Evolutionary conservation across 2,329 filamentous ascomycete genomes (phyloP).

Genomic region (Parasarocladium wereldwijsianum): DNA sequence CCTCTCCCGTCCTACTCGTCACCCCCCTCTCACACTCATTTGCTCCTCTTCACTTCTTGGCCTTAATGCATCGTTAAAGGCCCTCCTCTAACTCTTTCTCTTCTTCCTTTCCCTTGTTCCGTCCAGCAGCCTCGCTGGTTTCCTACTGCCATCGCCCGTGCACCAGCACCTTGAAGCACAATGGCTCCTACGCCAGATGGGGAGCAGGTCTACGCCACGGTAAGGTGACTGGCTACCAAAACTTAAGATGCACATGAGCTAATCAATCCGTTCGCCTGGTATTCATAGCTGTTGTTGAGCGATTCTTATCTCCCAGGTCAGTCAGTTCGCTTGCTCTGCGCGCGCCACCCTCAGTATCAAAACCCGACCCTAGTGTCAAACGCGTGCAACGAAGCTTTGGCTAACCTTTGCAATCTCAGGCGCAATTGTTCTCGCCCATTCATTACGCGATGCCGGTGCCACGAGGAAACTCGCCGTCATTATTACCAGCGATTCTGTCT

Average conservation of each 20-base stretch:
- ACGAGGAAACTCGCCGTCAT: constrained; percentile 74
- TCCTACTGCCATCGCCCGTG: neutral
- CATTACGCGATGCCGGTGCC: constrained; percentile 78
- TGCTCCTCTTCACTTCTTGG: constrained; percentile 4
- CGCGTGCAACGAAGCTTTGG: neutral
- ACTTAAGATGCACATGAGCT: constrained; percentile 1
- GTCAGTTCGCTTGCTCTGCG: too few species aligned
- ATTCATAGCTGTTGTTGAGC: constrained; percentile 67
- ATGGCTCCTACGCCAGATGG: constrained; percentile 25
- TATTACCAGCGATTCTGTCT: constrained; percentile 68
- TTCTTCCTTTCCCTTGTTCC: neutral
- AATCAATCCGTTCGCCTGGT: constrained; percentile 3
- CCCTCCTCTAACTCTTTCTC: constrained; percentile 1
- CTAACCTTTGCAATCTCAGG: constrained; percentile 33
- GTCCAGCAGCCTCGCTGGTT: neutral
- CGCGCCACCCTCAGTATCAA: too few species aligned
- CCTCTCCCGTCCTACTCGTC: constrained; percentile 6
- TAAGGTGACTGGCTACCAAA: constrained; percentile 20
- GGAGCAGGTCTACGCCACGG: constrained; percentile 42
- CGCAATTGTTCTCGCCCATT: constrained; percentile 86
- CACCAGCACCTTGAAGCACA: constrained; percentile 5
- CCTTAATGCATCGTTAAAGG: constrained; percentile 3
- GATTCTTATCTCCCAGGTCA: constrained; percentile 86
- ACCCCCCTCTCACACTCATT: constrained; percentile 4
- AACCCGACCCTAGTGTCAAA: neutral